Base-by-base conservation (phyloP, 1,284 basidiomycete species). In the Vanrija sp. region DNA sequence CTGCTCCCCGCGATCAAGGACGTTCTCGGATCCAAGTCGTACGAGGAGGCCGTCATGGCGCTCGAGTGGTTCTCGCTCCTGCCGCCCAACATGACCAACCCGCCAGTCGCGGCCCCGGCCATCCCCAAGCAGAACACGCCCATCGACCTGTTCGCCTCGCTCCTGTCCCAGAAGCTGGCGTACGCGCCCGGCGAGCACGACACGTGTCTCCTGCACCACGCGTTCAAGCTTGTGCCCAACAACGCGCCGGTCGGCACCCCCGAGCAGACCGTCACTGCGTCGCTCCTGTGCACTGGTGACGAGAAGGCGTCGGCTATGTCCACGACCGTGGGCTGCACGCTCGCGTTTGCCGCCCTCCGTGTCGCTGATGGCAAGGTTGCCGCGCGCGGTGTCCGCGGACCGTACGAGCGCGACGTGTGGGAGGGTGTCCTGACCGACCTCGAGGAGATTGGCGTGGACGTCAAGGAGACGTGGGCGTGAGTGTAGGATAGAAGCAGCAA, bases 171-270 rank as follows among this genome's bases (percentile, higher is more conserved):
- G 64, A 87, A 85, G 65, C 83, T 96, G 19, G 80, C 80, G 9
- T 97, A 96, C 72, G 75, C 68, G 0, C 82, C 83, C 0, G 78
- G 81, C 28, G 93, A 97, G 75, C 82, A 86, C 15, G 93, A 97
- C 73, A 85, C 91, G 75, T 91, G 94, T 58, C 83, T 96, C 34
- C 83, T 97, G 23, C 82, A 87, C 58, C 94, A 97, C 76, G 87
- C 92, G 70, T 80, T 94, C 62, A 82, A 52, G 19, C 58, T 18
- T 63, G 64, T 47, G 47, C 68, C 71, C 19, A 25, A 49, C 28
- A 48, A 39, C 28, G 47, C 55, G 42, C 47, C 53, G 8, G 47
- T 48, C 38, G 66, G 66, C 29, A 38, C 53, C 2, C 50, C 50
- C n/a, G 78, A 80, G 61, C 82, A 87, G 69, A 80, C 86, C 25